Evolutionary conservation across 2,329 filamentous ascomycete genomes (phyloP), one percentile per base, ranked within the genome.

Genomic region (Fusarium haematococcum): DNA sequence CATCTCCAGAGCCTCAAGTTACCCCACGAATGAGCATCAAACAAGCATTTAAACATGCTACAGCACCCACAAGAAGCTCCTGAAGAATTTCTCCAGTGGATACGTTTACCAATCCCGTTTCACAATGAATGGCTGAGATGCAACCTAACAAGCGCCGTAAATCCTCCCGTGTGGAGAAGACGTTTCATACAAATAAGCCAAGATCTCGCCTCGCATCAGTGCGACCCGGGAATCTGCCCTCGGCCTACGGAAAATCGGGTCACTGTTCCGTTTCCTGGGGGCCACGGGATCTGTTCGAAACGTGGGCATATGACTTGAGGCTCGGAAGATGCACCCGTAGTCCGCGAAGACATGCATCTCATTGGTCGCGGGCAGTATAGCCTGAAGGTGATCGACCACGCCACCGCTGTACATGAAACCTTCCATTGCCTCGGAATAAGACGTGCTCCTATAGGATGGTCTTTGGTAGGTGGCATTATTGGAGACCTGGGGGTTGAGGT

Each of bases 261-360:
- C 20, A 37, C 20, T 18, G 5, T 16, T 37, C 20, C 52, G 52
- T 23, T 57, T 37, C 16, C 14, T 37, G 20, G 32, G 32, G 30
- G 48, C 48, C 52, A 57, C 52, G 52, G 52, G 52, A 57, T 57
- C 32, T 57, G n/a, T 37, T 37, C 32, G 52, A 57, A 57, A 57
- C 52, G 52, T 57, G 30, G 32, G 32, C 52, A 33, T 57, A 23
- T 35, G 52, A 25, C 20, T 35, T 57, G n/a, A 37, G 52, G 25
- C 30, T 23, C 52, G 52, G 52, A 37, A 35, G 14, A 57, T 57
- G 14, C 20, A 18, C 20, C 52, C 52, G 52, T 23, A 57, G 32
- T 25, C 32, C 52, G 52, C 30, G 32, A 35, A 18, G 32, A 57
- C 32, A 37, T 35, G 48, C 48, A 23, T 35, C n/a, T 10, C 20